These are phyloP conservation scores for Talaromyces sp. DNA, from an alignment of 2,329 filamentous ascomycete genomes.

Conservation along the genomic window DNA sequence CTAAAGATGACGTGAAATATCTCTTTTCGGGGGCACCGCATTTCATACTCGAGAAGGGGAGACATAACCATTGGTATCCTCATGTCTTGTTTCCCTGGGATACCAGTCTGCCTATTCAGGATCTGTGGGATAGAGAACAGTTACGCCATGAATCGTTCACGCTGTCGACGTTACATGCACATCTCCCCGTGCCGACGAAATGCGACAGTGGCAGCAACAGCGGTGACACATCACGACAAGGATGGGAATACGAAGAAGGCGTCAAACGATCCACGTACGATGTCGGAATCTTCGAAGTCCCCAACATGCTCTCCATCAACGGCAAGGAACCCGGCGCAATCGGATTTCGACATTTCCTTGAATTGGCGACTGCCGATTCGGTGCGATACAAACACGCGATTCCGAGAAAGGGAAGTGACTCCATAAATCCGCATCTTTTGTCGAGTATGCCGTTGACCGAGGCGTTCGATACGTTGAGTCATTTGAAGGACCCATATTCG, in stretches of 20 bases:
- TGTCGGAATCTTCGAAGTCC: conserved; percentile 43
- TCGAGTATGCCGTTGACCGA: conserved; percentile 24
- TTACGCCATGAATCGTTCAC: conserved; percentile 39
- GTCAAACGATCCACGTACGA: conserved; percentile 39
- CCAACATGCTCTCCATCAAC: conserved; percentile 45
- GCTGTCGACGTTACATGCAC: conserved; percentile 40
- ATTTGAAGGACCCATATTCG: conserved; percentile 32
- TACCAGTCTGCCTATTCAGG: conserved; percentile 34
- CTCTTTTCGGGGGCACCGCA: conserved; percentile 42
- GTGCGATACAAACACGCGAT: conserved; percentile 22
- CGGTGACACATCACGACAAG: conserved; percentile 17
- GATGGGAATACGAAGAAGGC: conserved; percentile 17
- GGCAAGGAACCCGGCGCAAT: conserved; percentile 44
- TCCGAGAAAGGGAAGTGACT: conserved; percentile 18
- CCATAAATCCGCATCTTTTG: conserved; percentile 19
- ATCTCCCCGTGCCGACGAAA: conserved; percentile 38
- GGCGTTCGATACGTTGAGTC: conserved; percentile 32
- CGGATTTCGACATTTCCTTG: conserved; percentile 45
- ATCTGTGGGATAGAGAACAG: conserved; percentile 37
- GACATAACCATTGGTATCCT: conserved; percentile 36
- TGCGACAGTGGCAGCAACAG: conserved; percentile 19
- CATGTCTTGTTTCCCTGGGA: conserved; percentile 44
- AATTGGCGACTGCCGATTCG: conserved; percentile 40
- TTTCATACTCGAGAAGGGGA: conserved; percentile 42
- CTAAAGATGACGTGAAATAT: conserved; percentile 35